Base-by-base conservation (phyloP, 2,329 filamentous ascomycete species). In the Neonectria sp. region DNA sequence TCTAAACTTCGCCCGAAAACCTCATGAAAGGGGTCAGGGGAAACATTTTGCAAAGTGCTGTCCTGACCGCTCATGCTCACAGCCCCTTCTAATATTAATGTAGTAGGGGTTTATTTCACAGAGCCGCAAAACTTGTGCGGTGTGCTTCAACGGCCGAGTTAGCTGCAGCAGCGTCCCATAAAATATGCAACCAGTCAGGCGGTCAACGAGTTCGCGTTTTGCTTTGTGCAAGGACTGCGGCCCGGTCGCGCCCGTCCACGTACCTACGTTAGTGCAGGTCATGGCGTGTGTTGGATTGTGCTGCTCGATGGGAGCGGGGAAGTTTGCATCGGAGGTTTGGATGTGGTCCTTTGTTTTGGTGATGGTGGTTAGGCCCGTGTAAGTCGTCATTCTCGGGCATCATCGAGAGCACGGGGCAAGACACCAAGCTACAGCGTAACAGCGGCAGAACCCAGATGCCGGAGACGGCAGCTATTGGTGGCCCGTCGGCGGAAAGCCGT, bases 121-220 rank as follows among this genome's bases (percentile, higher is more conserved):
- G 69, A 76, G 71, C 68, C 71, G 63, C 70, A 73, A 48, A 68
- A 68, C 60, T 68, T 76, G 71, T 76, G 74, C 74, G 74, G 74
- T 76, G 74, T 75, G 73, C 71, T 74, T 74, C 73, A 75, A 69
- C 63, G 58, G 61, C 55, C 25, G 63, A 58, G 63, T 66, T 76
- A 76, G 76, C 70, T 74, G 75, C 75, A 77, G 73, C 64, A 27
- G 56, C 35, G 75, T 77, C 66, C 75, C 75, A 77, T 77, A 78
- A 76, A 74, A 73, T 71, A 77, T 78, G 75, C 76, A 78, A 68
- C 62, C 74, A 72, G 68, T 70, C 71, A 75, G 71, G 76, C 73
- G 76, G 75, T 77, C 75, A 76, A 74, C 73, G 56, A 71, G 63
- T 68, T 70, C 63, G 64, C 67, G 67, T 63, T 45, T 58, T 69